Conservation (phyloP, 1,284 basidiomycete species). For the Ustilago lituana region DNA sequence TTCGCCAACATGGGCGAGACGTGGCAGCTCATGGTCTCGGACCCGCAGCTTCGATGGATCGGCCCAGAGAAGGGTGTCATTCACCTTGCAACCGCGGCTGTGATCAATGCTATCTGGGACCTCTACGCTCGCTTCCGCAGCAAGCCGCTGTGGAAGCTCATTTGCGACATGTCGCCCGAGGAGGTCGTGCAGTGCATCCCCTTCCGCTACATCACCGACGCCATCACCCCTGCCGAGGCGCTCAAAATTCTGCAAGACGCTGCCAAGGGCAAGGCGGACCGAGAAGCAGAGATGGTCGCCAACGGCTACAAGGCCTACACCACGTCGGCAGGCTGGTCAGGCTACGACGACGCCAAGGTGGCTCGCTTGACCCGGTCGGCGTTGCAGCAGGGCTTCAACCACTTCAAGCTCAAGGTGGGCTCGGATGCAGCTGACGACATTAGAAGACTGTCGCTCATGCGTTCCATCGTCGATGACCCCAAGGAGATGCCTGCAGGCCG, state of each 20-base stretch:
- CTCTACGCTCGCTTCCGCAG: constrained; percentile 79
- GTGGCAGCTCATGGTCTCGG: constrained; percentile 49
- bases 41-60: constrained; percentile 56
- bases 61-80: constrained; percentile 89
- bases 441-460: constrained; percentile 84
- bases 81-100: constrained; percentile 81
- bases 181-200: constrained; percentile 84
- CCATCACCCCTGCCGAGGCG: constrained; percentile 88
- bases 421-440: constrained; percentile 82
- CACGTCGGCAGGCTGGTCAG: constrained; percentile 79
- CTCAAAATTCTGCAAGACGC: constrained; percentile 81
- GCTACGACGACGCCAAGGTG: constrained; percentile 90
- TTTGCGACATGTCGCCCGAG: constrained; percentile 82
- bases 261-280: constrained; percentile 78
- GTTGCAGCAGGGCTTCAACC: constrained; percentile 74
- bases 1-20: constrained; percentile 79
- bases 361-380: constrained; percentile 85
- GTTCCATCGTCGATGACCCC: constrained; percentile 83
- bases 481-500: constrained; percentile 48
- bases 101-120: constrained; percentile 75
- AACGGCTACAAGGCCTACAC: constrained; percentile 91
- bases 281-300: constrained; percentile 44
- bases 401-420: constrained; percentile 83
- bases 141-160: constrained; percentile 86
- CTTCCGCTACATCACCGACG: constrained; percentile 89